Percentiles rank a stretch among this genome's conserved stretches.
phyloP scores from a whole-genome alignment of 139 green algal species.

The Monoraphidium neglectum region DNA sequence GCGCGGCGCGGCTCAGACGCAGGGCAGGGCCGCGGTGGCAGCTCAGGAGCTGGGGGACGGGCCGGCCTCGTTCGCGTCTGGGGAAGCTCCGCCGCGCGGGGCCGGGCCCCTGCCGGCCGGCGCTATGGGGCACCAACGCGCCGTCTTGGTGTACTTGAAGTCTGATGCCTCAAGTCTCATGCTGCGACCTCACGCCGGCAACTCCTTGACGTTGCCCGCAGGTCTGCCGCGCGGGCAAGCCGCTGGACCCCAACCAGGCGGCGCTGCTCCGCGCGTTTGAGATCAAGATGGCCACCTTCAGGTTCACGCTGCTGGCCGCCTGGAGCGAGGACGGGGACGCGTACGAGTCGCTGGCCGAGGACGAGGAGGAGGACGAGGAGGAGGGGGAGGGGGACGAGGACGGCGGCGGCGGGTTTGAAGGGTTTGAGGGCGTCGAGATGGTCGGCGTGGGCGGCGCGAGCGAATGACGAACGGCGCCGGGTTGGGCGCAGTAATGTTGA shows the following conservation, averaged over 20 bases:
- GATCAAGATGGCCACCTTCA: conserved; percentile 84
- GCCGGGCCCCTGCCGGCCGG: too few species aligned
- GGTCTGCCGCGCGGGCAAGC: conserved; percentile 77
- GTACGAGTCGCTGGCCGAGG: neutral
- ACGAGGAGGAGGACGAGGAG: conserved; percentile 32
- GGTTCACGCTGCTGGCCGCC: conserved; percentile 64
- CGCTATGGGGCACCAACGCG: too few species aligned
- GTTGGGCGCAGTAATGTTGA: too few species aligned
- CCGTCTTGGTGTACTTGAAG: too few species aligned
- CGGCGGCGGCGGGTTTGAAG: conserved; percentile 1
- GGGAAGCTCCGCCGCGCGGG: too few species aligned
- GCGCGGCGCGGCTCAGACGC: neutral
- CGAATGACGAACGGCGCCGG: too few species aligned
- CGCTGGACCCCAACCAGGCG: conserved; percentile 79
- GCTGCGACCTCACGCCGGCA: neutral
- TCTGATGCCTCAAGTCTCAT: neutral
- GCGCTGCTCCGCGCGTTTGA: conserved; percentile 87
- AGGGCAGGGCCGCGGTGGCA: neutral
- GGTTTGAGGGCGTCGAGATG: neutral
- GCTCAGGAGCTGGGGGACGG: too few species aligned
- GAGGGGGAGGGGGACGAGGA: conserved; percentile 2
- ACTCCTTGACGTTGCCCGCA: conserved; percentile 7
- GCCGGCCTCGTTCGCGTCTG: too few species aligned
- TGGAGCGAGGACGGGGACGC: conserved; percentile 46
- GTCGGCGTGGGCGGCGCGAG: neutral